Evolutionary conservation across 129 eudicot species (phyloP).

Genomic region (Saussurea involucrata): DNA sequence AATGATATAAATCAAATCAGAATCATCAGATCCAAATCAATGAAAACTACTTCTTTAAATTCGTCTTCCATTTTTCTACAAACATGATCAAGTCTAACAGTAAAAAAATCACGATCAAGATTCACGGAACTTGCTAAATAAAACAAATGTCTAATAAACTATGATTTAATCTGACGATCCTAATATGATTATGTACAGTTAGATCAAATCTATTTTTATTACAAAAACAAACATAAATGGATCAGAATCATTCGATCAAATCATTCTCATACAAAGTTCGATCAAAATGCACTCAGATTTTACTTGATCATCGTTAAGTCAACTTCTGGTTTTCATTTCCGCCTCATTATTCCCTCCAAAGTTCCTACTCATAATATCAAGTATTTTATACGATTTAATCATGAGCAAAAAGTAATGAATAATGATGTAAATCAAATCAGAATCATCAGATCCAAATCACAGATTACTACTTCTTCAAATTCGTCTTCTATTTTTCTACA

Average conservation of each 20-base stretch:
- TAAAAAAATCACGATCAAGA: neutral
- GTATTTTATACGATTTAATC: neutral
- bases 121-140: slow-evolving; percentile 31
- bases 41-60: neutral
- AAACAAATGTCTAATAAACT: neutral
- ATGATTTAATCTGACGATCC: too few species aligned
- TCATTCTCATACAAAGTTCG: neutral
- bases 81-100: neutral
- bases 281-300: neutral
- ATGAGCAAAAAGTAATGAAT: slow-evolving; percentile 1
- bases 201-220: neutral
- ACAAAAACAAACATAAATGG: neutral
- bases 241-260: neutral
- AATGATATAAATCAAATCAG: neutral
- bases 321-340: neutral
- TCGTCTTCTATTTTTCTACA: neutral
- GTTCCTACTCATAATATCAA: neutral
- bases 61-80: neutral
- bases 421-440: neutral
- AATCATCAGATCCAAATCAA: slow-evolving; percentile 16
- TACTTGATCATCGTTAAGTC: neutral
- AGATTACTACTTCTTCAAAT: neutral
- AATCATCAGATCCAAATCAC: slow-evolving; percentile 17
- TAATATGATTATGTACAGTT: too few species aligned
- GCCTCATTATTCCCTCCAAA: neutral